Evolutionary conservation across 2,329 filamentous ascomycete species (phyloP).

Genomic region (Metarhizium album): DNA sequence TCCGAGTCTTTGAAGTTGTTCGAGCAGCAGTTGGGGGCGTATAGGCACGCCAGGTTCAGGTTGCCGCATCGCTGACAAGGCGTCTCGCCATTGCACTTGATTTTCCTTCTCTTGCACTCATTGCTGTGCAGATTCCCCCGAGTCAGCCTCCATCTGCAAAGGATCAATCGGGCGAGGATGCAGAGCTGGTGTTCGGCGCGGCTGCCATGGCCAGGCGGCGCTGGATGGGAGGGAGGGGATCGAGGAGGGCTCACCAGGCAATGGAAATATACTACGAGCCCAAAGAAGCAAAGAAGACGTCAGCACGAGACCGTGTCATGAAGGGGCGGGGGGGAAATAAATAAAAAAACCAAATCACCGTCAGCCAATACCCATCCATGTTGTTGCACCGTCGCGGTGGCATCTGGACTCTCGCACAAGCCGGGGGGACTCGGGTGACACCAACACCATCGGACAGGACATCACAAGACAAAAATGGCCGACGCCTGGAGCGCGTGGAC

Average conservation of each 20-base stretch:
- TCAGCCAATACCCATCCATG: not conserved
- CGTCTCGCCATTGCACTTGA: conserved; percentile 63
- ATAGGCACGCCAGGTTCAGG: conserved; percentile 54
- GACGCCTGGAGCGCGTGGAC: too few relatives aligned
- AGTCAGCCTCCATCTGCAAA: not conserved
- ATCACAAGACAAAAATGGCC: not conserved
- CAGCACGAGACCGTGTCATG: not conserved
- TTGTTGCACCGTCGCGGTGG: not conserved
- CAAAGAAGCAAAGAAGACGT: conserved; percentile 3
- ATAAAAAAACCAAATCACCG: not conserved
- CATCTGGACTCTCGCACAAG: not conserved
- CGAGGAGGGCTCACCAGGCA: conserved; percentile 37
- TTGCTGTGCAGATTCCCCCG: conserved; percentile 36
- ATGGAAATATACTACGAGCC: conserved; percentile 45
- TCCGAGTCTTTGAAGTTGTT: conserved; percentile 88
- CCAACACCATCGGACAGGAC: not conserved
- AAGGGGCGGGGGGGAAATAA: too few relatives aligned
- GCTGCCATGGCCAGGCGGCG: not conserved
- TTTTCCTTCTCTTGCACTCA: conserved; percentile 65
- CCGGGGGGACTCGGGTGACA: not conserved
- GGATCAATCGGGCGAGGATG: too few relatives aligned
- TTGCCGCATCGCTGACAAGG: conserved; percentile 59
- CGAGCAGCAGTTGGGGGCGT: conserved; percentile 55
- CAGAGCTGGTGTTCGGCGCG: too few relatives aligned
- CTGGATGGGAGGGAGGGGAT: not conserved